Conservation (phyloP, 495 filamentous ascomycete species). For the Hypoxylon fuscum region DNA sequence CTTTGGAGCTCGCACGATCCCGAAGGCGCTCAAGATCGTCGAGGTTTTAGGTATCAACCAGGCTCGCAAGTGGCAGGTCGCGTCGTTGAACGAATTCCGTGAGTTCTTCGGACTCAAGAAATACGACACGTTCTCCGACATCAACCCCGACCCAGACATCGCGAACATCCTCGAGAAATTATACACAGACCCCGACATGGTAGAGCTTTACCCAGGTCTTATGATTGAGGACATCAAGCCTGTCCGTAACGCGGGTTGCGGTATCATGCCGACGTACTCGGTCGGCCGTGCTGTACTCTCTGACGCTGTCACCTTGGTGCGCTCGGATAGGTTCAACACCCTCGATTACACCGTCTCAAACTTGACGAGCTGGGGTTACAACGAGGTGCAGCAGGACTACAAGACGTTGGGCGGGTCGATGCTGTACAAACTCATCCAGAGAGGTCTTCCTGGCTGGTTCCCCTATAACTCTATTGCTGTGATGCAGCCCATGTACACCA, state of each 20-base stretch:
- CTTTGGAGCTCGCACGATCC: slow-evolving; percentile 74
- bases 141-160: slow-evolving; percentile 81
- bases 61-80: slow-evolving; percentile 77
- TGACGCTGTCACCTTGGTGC: slow-evolving; percentile 80
- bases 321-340: slow-evolving; percentile 84
- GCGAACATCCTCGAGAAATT: slow-evolving; percentile 74
- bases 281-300: slow-evolving; percentile 78
- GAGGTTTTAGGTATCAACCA: slow-evolving; percentile 84
- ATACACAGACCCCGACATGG: slow-evolving; percentile 78
- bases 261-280: slow-evolving; percentile 75
- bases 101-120: slow-evolving; percentile 74
- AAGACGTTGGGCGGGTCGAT: slow-evolving; percentile 75
- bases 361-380: slow-evolving; percentile 82
- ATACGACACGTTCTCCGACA: slow-evolving; percentile 77
- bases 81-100: slow-evolving; percentile 83
- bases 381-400: slow-evolving; percentile 72
- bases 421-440: slow-evolving; percentile 75
- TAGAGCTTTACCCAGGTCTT: slow-evolving; percentile 61
- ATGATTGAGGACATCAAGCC: slow-evolving; percentile 77
- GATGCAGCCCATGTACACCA: slow-evolving; percentile 72
- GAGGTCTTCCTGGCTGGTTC: slow-evolving; percentile 76
- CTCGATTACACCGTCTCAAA: slow-evolving; percentile 70
- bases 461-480: slow-evolving; percentile 76
- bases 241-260: slow-evolving; percentile 69
- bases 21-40: slow-evolving; percentile 71